Percentiles rank a stretch among this genome's conserved stretches.
phyloP scores from a whole-genome alignment of 2,329 filamentous ascomycete species.

The Arthrobotrys entomopaga region DNA sequence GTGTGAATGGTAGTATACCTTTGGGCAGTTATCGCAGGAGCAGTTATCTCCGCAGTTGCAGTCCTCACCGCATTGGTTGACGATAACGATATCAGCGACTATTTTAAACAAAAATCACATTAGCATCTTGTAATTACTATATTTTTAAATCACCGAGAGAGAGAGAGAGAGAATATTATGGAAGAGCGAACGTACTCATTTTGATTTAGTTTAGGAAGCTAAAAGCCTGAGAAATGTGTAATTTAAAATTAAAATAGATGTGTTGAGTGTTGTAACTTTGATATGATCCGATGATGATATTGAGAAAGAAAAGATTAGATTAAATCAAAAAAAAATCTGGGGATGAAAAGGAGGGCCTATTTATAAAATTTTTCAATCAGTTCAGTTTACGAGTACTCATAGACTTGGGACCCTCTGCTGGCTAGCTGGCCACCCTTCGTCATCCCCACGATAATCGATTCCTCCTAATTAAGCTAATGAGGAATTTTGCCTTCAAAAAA shows the following conservation, averaged over 20 bases:
- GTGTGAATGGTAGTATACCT: conserved; percentile 34
- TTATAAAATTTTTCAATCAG: conserved; percentile 51
- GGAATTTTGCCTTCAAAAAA: not conserved
- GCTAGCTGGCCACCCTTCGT: conserved; percentile 12
- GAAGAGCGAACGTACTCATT: conserved; percentile 45
- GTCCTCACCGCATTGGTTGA: conserved; percentile 51
- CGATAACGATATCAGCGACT: conserved; percentile 47
- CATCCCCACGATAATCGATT: conserved; percentile 2
- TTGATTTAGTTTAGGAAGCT: conserved; percentile 37
- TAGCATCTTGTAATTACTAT: conserved; percentile 5
- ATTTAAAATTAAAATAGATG: not conserved
- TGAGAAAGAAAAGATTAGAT: not conserved
- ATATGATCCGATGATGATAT: conserved; percentile 16
- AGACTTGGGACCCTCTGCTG: too few relatives aligned
- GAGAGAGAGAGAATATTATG: not conserved
- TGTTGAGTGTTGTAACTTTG: conserved; percentile 8
- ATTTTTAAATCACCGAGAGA: too few relatives aligned
- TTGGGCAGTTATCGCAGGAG: conserved; percentile 45
- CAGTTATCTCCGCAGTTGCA: conserved; percentile 44
- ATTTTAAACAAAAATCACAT: not conserved
- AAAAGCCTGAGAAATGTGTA: conserved; percentile 27
- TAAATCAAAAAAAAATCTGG: not conserved
- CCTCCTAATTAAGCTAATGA: too few relatives aligned
- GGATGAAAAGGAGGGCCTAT: conserved; percentile 30
- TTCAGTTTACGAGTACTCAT: too few relatives aligned